Base-by-base conservation (phyloP, 768 basidiomycete genomes). In the Dioszegia aurantiaca region DNA sequence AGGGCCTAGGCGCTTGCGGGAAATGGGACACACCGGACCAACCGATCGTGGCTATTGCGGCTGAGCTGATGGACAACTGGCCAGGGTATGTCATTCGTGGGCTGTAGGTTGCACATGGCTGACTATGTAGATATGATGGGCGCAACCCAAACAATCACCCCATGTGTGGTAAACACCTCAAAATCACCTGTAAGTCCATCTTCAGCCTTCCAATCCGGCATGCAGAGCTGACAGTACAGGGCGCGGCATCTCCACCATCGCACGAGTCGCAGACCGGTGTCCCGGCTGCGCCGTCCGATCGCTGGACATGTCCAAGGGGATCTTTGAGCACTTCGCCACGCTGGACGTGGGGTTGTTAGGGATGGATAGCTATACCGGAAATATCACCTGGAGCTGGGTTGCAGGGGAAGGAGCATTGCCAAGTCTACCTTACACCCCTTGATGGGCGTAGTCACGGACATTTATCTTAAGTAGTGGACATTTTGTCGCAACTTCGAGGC, bases 61-160 rank as follows among this genome's bases (percentile, higher is more conserved):
- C 56, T 14, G 53, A 66, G 19, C 52, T 73, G 23, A 68, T 64
- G 41, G 61, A 70, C 49, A 61, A 61, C 42, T 73, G 68, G 68
- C 68, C 71, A 28, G 64, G 67, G 44, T 53, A 41, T 6, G 51
- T n/a, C n/a, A n/a, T n/a, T n/a, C n/a, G n/a, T 53, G 10, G 12
- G 14, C 30, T 19, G 3, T 3, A 10, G 4, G 23, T 31, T 17
- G 16, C 27, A 17, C 26, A n/a, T 17, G 27, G 51, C 51, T 53
- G 24, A 53, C 14, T 2, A 11, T 30, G 11, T 12, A 53, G 36
- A 19, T 65, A 65, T 26, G 68, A 61, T 37, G 68, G 63, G 3
- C 36, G 59, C 36, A 73, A 73, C 55, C 71, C 71, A 2, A 73
- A 73, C 53, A 55, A 64, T 44, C 67, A 68, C 52, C 64, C 68